These are phyloP conservation scores for thale cress (Arabidopsis thaliana) DNA, from an alignment of 345 rosid species.

Conservation along the genomic window TAIR10.1 NC_003071.7:11698501-11699000, in stretches of 20 bases:
- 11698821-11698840: constrained; percentile 49
- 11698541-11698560: constrained; percentile 50
- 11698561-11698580: constrained; percentile 12
- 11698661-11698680: constrained; percentile 62
- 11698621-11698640: constrained; percentile 51
- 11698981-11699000: constrained; percentile 14
- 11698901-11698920: constrained; percentile 80
- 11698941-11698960: not conserved
- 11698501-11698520: constrained; percentile 88
- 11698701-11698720: not conserved
- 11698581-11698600: constrained; percentile 20
- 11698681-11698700: not conserved
- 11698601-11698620: constrained; percentile 54
- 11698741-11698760: not conserved
- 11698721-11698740: constrained; percentile 29
- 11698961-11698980: not conserved
- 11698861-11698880: constrained; percentile 58
- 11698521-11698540: constrained; percentile 71
- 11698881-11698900: constrained; percentile 69
- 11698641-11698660: constrained; percentile 69
- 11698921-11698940: constrained; percentile 72
- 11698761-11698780: constrained; percentile 54
- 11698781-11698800: constrained; percentile 77
- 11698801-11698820: constrained; percentile 77
- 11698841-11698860: constrained; percentile 26